Base-by-base conservation (phyloP, 345 rosid species). In the Chamaenerion angustifolium region DNA sequence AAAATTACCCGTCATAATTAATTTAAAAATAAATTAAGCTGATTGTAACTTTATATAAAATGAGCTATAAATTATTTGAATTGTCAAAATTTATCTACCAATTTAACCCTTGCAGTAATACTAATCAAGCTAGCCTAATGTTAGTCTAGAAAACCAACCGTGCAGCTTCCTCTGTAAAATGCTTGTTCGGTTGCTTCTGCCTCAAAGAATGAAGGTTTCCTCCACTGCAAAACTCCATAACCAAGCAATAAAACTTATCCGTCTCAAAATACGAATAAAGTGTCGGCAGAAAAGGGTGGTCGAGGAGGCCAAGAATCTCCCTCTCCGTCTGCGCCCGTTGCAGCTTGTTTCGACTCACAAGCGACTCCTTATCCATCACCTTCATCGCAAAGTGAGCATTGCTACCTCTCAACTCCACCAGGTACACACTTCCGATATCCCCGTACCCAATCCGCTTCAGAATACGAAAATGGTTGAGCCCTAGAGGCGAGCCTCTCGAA, bases 361-460 rank as follows among this genome's bases (percentile, higher is more conserved):
- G 82, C 13, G 97, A 88, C 40, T 89, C 79, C 54, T 70, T 77
- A 66, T 80, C 88, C 83, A 80, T 80, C 4, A 80, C 79, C 59
- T 81, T 81, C 93, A 85, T 80, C 6, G 97, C 95, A 21, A 88
- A 88, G 57, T 70, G 56, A 0, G 85, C 64, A 55, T 54, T 71
- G 16, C 87, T 76, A 43, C 95, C 95, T 61, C 81, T 64, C 12
- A 88, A 88, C 56, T 84, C 78, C 14, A 77, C 86, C 4, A 82
- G 69, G 56, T 77, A 77, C 31, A 82, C 86, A 48, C 81, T 81
- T 15, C 95, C 97, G 18, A 88, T 88, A 62, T 88, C 97, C 49
- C 97, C 97, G 56, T 85, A 78, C 0, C 97, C 95, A 0, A 85
- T 80, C 50, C 95, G 77, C 70, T 85, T 88, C 19, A 85, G 79